Percentiles rank a stretch among this genome's conserved stretches.
phyloP scores from a whole-genome alignment of 352 stramenopile genomes.

The Globisporangium emineosum region DNA sequence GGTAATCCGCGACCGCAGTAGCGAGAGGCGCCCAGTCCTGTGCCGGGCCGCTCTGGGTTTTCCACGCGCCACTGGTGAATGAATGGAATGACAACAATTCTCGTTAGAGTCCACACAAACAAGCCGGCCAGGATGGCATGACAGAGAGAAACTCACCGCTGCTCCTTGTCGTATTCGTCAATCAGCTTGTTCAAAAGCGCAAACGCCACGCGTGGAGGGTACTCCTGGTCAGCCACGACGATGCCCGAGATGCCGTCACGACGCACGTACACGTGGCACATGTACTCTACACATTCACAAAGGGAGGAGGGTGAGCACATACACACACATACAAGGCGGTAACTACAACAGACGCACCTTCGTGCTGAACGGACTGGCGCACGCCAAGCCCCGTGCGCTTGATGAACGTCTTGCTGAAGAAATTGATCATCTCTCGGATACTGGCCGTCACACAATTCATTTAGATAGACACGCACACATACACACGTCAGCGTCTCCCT shows the following conservation, averaged over 20 bases:
- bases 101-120: constrained; percentile 13
- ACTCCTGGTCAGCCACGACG: constrained; percentile 97
- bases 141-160: constrained; percentile 22
- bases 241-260: constrained; percentile 95
- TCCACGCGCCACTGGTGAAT: constrained; percentile 41
- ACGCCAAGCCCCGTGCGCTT: constrained; percentile 96
- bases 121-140: constrained; percentile 13
- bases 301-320: constrained; percentile 10
- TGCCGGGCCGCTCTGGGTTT: constrained; percentile 58
- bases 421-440: constrained; percentile 98
- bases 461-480: background rate
- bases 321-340: background rate
- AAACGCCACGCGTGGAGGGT: constrained; percentile 97
- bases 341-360: constrained; percentile 53
- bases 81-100: constrained; percentile 31
- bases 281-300: constrained; percentile 83
- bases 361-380: constrained; percentile 97
- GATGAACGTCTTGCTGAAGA: constrained; percentile 99
- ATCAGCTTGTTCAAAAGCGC: constrained; percentile 95
- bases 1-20: constrained; percentile 95
- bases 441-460: constrained; percentile 28
- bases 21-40: constrained; percentile 89
- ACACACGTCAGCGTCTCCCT: background rate
- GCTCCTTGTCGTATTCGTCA: constrained; percentile 93
- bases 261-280: constrained; percentile 98